These are phyloP conservation scores for Fusarium fujikuroi DNA, from an alignment of 2,329 filamentous ascomycete genomes.

Conservation along the genomic window DNA sequence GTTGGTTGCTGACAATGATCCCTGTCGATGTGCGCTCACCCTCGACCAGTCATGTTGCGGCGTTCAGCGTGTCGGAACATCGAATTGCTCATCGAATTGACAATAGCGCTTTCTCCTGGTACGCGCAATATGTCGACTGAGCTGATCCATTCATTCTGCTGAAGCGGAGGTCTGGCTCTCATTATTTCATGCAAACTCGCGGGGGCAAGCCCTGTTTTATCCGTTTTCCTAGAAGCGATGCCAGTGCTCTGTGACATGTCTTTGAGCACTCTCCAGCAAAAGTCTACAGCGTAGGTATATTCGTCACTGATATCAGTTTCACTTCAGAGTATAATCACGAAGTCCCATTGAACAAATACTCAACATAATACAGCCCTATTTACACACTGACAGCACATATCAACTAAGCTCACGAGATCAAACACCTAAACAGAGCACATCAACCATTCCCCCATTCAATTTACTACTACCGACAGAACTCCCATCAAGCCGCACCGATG, in stretches of 20 bases:
- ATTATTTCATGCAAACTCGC: fast-evolving
- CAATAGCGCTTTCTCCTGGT: fast-evolving
- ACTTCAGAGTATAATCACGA: fast-evolving
- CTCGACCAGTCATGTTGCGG: background rate
- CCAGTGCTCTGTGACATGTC: background rate
- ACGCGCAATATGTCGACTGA: fast-evolving
- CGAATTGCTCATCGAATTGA: fast-evolving
- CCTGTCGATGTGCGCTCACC: background rate
- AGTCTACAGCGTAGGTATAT: no score
- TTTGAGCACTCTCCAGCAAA: fast-evolving
- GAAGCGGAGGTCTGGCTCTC: fast-evolving
- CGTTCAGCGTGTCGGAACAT: background rate
- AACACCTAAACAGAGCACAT: background rate
- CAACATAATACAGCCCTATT: fast-evolving
- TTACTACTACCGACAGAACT: fast-evolving
- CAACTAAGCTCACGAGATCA: background rate
- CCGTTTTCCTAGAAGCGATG: fast-evolving
- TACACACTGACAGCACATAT: background rate
- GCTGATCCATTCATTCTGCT: fast-evolving
- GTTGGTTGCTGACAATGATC: no score
- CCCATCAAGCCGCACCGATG: background rate
- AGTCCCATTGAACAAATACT: no score
- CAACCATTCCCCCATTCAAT: background rate
- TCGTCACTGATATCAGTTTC: fast-evolving
- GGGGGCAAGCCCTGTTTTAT: fast-evolving